Evolutionary conservation across 768 basidiomycete genomes (phyloP).

Genomic region (Lentinula boryana): DNA sequence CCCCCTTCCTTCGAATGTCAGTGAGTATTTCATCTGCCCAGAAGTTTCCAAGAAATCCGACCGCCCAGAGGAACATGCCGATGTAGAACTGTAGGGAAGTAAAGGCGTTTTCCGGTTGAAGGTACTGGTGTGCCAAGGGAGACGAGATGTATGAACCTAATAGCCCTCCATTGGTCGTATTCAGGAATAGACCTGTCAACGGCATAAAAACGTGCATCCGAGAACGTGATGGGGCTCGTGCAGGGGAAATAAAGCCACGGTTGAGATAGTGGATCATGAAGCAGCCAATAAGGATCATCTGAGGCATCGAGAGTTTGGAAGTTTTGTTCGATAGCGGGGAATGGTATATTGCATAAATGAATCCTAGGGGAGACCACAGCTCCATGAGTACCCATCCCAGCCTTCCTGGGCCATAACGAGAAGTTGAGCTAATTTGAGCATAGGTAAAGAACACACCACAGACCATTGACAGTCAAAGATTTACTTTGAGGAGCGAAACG

Average conservation of each 20-base stretch:
- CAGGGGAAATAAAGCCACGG: constrained; percentile 59
- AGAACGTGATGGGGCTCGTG: constrained; percentile 53
- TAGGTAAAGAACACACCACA: neutral
- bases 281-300: constrained; percentile 36
- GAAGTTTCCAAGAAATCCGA: constrained; percentile 76
- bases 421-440: neutral
- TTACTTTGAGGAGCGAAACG: constrained; percentile 50
- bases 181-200: constrained; percentile 39
- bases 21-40: constrained; percentile 88
- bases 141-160: constrained; percentile 48
- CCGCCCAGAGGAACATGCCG: constrained; percentile 61
- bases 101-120: constrained; percentile 19
- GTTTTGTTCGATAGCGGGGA: constrained; percentile 22
- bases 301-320: constrained; percentile 11
- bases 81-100: constrained; percentile 32
- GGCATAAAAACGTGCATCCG: constrained; percentile 47
- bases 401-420: constrained; percentile 20
- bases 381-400: constrained; percentile 53
- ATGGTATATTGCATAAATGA: constrained; percentile 25
- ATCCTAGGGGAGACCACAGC: constrained; percentile 33
- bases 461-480: constrained; percentile 17
- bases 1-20: constrained; percentile 65
- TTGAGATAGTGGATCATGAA: constrained; percentile 57
- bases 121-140: constrained; percentile 23
- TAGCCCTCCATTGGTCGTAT: constrained; percentile 47